These are phyloP conservation scores for Cordyceps fumosorosea DNA, from an alignment of 2,329 filamentous ascomycete genomes.

Conservation along the genomic window DNA sequence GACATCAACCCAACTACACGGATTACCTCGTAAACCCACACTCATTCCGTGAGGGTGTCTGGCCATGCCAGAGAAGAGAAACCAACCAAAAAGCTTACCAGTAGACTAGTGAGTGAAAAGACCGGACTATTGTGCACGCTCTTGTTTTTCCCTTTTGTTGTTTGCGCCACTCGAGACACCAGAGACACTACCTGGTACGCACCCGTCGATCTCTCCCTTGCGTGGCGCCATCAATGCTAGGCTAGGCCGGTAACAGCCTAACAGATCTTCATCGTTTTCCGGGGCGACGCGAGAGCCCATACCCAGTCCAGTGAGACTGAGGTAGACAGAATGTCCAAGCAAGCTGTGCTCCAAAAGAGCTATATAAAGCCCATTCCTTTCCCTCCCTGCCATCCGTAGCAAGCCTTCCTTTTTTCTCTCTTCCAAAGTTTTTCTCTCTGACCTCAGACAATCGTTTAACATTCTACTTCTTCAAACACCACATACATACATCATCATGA, in stretches of 20 bases:
- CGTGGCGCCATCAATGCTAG: neutral
- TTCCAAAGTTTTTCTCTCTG: neutral
- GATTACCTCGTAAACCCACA: neutral
- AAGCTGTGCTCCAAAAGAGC: neutral
- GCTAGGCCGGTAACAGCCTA: neutral
- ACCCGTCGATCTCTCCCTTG: neutral
- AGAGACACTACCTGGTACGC: neutral
- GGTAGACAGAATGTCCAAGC: neutral
- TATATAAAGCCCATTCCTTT: constrained; percentile 6
- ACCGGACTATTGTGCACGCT: neutral
- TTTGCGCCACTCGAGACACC: neutral
- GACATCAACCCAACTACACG: neutral
- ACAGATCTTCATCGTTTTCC: constrained; percentile 3
- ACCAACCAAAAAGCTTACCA: neutral
- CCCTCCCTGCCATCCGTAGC: neutral
- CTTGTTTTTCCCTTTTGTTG: neutral
- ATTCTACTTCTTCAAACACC: neutral
- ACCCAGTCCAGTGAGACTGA: neutral
- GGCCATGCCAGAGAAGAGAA: neutral
- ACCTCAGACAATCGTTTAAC: neutral
- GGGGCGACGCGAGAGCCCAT: neutral
- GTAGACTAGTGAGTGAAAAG: neutral
- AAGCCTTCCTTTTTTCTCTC: neutral
- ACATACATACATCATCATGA: constrained; percentile 9
- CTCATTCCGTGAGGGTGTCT: neutral